Conservation (phyloP, 495 filamentous ascomycete genomes). For the Penicillium dipodomyicola region DNA sequence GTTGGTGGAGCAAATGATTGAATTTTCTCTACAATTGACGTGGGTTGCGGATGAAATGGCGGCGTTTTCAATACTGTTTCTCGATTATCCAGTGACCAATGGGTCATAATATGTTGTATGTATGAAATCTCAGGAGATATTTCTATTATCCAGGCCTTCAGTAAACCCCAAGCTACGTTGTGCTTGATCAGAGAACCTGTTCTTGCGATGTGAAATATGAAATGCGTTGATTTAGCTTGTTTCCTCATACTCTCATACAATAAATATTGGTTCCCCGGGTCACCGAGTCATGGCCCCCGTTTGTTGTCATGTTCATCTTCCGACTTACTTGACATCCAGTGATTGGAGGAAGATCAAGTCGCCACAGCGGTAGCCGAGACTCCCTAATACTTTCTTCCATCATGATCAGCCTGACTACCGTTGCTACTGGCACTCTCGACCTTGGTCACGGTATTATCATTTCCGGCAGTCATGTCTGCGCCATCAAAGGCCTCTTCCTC, state of each 20-base stretch:
- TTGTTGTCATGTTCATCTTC: background rate
- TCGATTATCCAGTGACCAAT: background rate
- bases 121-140: slow-evolving; percentile 5
- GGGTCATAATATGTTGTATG: slow-evolving; percentile 7
- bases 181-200: background rate
- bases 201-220: background rate
- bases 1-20: background rate
- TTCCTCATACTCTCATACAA: background rate
- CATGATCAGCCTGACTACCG: slow-evolving; percentile 20
- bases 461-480: slow-evolving; percentile 31
- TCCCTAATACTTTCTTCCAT: slow-evolving; percentile 13
- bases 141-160: background rate
- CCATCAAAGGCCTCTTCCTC: slow-evolving; percentile 76
- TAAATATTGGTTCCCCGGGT: background rate
- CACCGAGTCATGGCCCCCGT: background rate
- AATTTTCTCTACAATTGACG: slow-evolving; percentile 3
- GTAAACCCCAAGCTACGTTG: background rate
- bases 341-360: background rate
- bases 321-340: background rate
- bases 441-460: slow-evolving; percentile 22
- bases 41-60: background rate
- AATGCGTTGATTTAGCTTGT: background rate
- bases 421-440: slow-evolving; percentile 28
- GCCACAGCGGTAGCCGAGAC: background rate
- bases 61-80: slow-evolving; percentile 5